Conservation (phyloP, 169 alveolate species). For the Cryptosporidium baileyi region DNA sequence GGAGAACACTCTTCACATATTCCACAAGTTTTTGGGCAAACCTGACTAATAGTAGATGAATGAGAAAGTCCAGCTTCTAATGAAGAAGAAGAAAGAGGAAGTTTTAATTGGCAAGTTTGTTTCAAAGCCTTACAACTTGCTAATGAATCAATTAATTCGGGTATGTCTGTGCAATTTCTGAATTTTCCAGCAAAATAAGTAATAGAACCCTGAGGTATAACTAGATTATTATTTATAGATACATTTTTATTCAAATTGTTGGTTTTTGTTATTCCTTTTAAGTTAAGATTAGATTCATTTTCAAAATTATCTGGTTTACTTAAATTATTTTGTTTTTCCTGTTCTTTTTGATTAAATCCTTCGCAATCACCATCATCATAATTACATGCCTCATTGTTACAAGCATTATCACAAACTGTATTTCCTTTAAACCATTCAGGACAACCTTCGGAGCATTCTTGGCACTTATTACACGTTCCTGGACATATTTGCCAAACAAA, state of each 20-base stretch:
- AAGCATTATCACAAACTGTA: constrained; percentile 76
- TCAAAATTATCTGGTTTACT: background rate
- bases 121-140: constrained; percentile 50
- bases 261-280: background rate
- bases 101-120: constrained; percentile 23
- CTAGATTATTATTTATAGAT: background rate
- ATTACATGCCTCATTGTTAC: constrained; percentile 75
- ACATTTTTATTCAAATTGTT: background rate
- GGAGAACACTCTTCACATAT: constrained; percentile 75
- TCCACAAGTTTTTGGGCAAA: constrained; percentile 77
- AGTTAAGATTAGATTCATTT: background rate
- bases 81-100: constrained; percentile 43
- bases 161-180: constrained; percentile 48
- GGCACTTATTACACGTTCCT: constrained; percentile 74
- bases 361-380: constrained; percentile 77
- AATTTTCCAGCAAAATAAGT: constrained; percentile 54
- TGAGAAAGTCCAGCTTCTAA: constrained; percentile 68
- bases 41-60: constrained; percentile 72
- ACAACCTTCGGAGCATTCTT: constrained; percentile 78
- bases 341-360: constrained; percentile 24
- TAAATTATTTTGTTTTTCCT: background rate
- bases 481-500: constrained; percentile 76
- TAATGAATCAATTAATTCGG: constrained; percentile 36
- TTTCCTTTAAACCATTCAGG: constrained; percentile 75
- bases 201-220: constrained; percentile 26